Evolutionary conservation across 176 grass and related monocot genomes (phyloP).

Genomic region (Elymus sibiricus): DNA sequence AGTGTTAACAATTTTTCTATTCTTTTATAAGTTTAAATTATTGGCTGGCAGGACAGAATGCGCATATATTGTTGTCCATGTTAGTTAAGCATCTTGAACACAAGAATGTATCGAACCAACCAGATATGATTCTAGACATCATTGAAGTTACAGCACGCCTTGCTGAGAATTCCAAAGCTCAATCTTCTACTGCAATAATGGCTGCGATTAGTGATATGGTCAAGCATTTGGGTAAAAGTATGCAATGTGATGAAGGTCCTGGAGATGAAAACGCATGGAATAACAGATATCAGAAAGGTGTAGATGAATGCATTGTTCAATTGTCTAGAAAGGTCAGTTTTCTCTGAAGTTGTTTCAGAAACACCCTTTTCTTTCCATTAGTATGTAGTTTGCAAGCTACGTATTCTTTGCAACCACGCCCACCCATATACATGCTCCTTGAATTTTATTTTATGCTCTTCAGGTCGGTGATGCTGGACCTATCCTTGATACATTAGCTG

Average conservation of each 20-base stretch:
- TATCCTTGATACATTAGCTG: constrained; percentile 87
- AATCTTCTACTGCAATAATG: constrained; percentile 76
- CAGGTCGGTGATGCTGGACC: constrained; percentile 95
- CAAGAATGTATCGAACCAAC: constrained; percentile 71
- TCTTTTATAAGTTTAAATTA: constrained; percentile 14
- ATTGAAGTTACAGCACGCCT: constrained; percentile 76
- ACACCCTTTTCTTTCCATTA: neutral
- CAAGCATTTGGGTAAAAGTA: constrained; percentile 83
- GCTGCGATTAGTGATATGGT: constrained; percentile 80
- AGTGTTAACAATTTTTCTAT: constrained; percentile 22
- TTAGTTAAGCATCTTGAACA: constrained; percentile 96
- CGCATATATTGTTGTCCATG: constrained; percentile 77
- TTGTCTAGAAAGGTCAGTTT: constrained; percentile 70
- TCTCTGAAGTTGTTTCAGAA: constrained; percentile 7
- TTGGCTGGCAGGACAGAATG: constrained; percentile 78
- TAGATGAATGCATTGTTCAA: constrained; percentile 86
- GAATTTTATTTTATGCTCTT: constrained; percentile 19
- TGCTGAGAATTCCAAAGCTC: constrained; percentile 68
- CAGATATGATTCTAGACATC: constrained; percentile 78
- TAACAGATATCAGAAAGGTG: constrained; percentile 46
- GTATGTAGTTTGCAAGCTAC: constrained; percentile 11
- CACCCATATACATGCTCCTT: neutral
- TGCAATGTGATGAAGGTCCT: constrained; percentile 44
- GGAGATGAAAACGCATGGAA: constrained; percentile 58
- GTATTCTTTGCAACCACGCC: neutral